phyloP scores from a whole-genome alignment of 2,329 filamentous ascomycete species.

The Monosporascus sp. region DNA sequence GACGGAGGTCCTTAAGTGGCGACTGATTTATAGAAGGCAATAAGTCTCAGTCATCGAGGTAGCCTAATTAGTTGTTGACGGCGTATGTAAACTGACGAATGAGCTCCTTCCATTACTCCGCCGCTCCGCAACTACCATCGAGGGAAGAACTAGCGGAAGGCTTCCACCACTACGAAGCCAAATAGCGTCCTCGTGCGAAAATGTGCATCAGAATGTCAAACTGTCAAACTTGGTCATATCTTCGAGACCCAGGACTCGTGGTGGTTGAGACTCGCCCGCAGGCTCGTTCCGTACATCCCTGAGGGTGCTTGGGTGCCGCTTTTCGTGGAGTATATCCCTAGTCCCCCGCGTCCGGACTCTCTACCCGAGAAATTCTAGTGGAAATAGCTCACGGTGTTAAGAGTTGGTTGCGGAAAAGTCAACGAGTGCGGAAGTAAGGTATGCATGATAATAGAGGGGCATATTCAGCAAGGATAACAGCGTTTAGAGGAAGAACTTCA shows the following conservation, averaged over 20 bases:
- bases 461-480: too few species aligned
- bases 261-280: constrained; percentile 6
- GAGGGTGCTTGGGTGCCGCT: neutral
- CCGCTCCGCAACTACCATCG: constrained; percentile 5
- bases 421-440: too few species aligned
- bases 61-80: constrained; percentile 13
- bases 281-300: constrained; percentile 5
- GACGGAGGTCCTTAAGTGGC: neutral
- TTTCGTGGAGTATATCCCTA: neutral
- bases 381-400: too few species aligned
- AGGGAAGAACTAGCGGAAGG: constrained; percentile 8
- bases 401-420: too few species aligned
- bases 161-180: constrained; percentile 13
- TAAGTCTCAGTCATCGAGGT: constrained; percentile 12
- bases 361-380: neutral
- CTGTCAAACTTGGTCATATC: constrained; percentile 15
- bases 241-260: constrained; percentile 21
- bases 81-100: constrained; percentile 9
- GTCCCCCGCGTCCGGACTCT: neutral
- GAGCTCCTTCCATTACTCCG: constrained; percentile 12
- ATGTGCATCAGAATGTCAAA: constrained; percentile 11
- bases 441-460: too few species aligned
- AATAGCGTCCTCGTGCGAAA: constrained; percentile 15
- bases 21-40: constrained; percentile 4
- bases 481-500: too few species aligned